Base-by-base conservation (phyloP, 257 asterid genomes). In the Marsdenia floribunda region DNA sequence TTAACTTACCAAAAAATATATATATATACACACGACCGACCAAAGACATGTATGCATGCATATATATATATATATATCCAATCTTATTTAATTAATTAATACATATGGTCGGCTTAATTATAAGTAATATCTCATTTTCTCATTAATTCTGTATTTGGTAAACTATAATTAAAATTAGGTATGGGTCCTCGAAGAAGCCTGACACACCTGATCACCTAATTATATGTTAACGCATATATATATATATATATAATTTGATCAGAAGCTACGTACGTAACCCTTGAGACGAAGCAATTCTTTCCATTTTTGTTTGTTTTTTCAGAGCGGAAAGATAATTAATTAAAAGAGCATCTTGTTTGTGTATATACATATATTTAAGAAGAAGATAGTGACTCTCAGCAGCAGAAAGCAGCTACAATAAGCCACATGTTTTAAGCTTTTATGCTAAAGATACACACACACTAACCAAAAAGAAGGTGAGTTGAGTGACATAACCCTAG, bases 261-360 rank as follows among this genome's bases (percentile, higher is more conserved):
- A 33, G 38, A 61, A 55, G 72, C 66, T 71, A 44, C 49, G 12
- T 42, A 42, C 46, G 73, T 71, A 78, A 75, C 81, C 74, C 72
- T 71, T 63, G 63, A 72, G 63, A 6, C 57, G 57, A 52, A 52
- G 57, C 66, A 29, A 33, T 38, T 42, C 10, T 44, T 44, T 44
- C 1, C 49, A 10, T 38, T 38, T 38, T 38, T 38, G 1, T 3
- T 38, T 38, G 1, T 44, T 54, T 24, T 72, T 80, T 53, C 21
- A 40, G 38, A 52, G 70, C 77, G 13, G 75, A 78, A 85, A 78
- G 79, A 71, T 29, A 29, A 29, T 77, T 83, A 79, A 85, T 2
- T 12, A 50, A 55, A 84, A 81, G 87, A 88, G 94, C 88, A 87
- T 87, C 90, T 89, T 77, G 67, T 71, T 70, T 24, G 26, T 72